These are phyloP conservation scores for Podosphaera fusca DNA, from an alignment of 2,329 filamentous ascomycete genomes.

Conservation along the genomic window DNA sequence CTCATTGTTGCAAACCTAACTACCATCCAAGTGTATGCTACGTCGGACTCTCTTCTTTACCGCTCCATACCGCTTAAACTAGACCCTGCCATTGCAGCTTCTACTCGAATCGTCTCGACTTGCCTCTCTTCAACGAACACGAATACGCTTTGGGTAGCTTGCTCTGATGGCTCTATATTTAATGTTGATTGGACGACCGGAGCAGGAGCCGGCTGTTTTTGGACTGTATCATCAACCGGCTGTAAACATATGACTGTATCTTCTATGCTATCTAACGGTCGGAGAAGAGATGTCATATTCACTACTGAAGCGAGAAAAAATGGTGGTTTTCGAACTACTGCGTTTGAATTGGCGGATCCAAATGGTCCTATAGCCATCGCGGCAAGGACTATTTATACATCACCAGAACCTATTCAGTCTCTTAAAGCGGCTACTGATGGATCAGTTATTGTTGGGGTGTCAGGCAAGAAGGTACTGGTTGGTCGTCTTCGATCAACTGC, in stretches of 20 bases:
- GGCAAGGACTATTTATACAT: conserved; percentile 20
- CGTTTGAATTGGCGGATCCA: conserved; percentile 16
- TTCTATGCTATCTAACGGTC: conserved; percentile 15
- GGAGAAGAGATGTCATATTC: conserved; percentile 16
- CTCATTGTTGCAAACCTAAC: conserved; percentile 54
- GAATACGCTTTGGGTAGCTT: conserved; percentile 34
- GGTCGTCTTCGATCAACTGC: conserved; percentile 24
- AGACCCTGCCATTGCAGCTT: conserved; percentile 9
- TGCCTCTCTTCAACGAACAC: conserved; percentile 21
- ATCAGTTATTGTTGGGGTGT: conserved; percentile 31
- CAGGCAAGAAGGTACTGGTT: conserved; percentile 32
- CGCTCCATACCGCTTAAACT: conserved; percentile 38
- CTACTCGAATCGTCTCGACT: conserved; percentile 17
- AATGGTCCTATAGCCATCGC: conserved; percentile 12
- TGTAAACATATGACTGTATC: conserved; percentile 17
- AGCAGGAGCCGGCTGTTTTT: conserved; percentile 20
- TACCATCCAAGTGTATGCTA: conserved; percentile 60
- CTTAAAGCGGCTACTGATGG: conserved; percentile 30
- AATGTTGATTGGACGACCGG: conserved; percentile 33
- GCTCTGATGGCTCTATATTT: conserved; percentile 32
- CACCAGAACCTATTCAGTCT: conserved; percentile 20
- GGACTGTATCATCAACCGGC: conserved; percentile 17
- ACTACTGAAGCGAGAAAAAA: conserved; percentile 15
- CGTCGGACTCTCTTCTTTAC: conserved; percentile 57
- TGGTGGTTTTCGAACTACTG: conserved; percentile 15